A percentile compares a stretch with the other conserved stretches of the same genome.
phyloP scores from a whole-genome alignment of 2,329 filamentous ascomycete species.

The Aureobasidium pullulans region DNA sequence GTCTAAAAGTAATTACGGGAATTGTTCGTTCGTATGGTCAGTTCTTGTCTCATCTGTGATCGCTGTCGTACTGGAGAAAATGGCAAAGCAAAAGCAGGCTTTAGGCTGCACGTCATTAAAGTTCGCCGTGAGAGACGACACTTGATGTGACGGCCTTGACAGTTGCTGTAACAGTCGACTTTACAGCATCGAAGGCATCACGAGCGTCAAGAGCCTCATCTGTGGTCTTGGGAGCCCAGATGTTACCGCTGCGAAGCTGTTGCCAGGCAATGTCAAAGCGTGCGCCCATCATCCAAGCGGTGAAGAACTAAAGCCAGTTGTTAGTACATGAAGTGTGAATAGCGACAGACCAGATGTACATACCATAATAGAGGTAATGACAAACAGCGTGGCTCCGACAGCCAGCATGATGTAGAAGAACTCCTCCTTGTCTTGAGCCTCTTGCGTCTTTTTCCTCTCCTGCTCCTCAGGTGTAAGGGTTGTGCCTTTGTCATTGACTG shows the following conservation, averaged over 20 bases:
- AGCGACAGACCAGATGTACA: slow-evolving; percentile 25
- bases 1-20: neutral
- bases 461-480: slow-evolving; percentile 47
- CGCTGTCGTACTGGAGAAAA: slow-evolving; percentile 3
- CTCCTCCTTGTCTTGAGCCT: slow-evolving; percentile 47
- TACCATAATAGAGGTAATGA: slow-evolving; percentile 77
- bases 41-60: slow-evolving; percentile 6
- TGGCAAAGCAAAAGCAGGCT: neutral
- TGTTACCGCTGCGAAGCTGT: slow-evolving; percentile 46
- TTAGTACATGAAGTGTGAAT: neutral
- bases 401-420: slow-evolving; percentile 57
- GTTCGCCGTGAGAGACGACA: slow-evolving; percentile 22
- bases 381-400: slow-evolving; percentile 59
- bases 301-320: slow-evolving; percentile 52
- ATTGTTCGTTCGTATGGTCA: neutral
- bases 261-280: slow-evolving; percentile 65
- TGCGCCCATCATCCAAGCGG: slow-evolving; percentile 74
- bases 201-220: slow-evolving; percentile 15
- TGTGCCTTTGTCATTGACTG: slow-evolving; percentile 44
- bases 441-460: slow-evolving; percentile 45
- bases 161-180: slow-evolving; percentile 4
- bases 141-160: slow-evolving; percentile 12
- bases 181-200: slow-evolving; percentile 6
- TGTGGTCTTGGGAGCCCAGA: slow-evolving; percentile 30
- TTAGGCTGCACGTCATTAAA: slow-evolving; percentile 16